Conservation (phyloP, 2,329 filamentous ascomycete species). For the Nectriaceae sp. region DNA sequence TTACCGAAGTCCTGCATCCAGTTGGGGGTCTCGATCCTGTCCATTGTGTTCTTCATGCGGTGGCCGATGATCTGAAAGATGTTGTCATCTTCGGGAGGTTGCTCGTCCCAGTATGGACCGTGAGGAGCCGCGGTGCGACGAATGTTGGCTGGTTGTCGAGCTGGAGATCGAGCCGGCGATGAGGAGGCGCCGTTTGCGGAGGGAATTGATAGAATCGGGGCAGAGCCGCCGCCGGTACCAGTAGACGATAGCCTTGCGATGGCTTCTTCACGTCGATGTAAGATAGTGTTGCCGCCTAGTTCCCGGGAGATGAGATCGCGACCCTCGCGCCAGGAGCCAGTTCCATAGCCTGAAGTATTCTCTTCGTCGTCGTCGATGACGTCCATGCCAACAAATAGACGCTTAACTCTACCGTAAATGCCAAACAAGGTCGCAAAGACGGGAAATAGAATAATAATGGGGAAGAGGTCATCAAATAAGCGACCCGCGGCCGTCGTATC, state of each 20-base stretch:
- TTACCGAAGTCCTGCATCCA: constrained; percentile 76
- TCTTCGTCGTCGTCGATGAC: constrained; percentile 74
- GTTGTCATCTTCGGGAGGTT: constrained; percentile 72
- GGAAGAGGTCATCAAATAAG: constrained; percentile 87
- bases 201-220: constrained; percentile 52
- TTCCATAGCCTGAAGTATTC: constrained; percentile 66
- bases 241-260: constrained; percentile 34
- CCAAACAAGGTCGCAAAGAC: constrained; percentile 86
- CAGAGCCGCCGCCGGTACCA: constrained; percentile 36
- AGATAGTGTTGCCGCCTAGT: constrained; percentile 63
- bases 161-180: constrained; percentile 44
- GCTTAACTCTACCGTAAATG: constrained; percentile 80
- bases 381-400: constrained; percentile 75
- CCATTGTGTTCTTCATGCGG: constrained; percentile 88
- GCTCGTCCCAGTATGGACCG: constrained; percentile 44
- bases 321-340: constrained; percentile 88
- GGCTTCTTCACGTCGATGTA: constrained; percentile 49
- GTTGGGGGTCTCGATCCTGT: constrained; percentile 76
- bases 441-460: constrained; percentile 82
- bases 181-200: constrained; percentile 37
- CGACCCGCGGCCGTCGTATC: constrained; percentile 79
- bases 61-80: constrained; percentile 85
- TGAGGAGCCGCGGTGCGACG: constrained; percentile 30
- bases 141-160: constrained; percentile 30
- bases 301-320: constrained; percentile 88